Percentiles rank a stretch among this genome's conserved stretches.
These are phyloP conservation scores for Leucoagaricus sp. DNA, from an alignment of 1,284 basidiomycete species.

Conservation along the genomic window DNA sequence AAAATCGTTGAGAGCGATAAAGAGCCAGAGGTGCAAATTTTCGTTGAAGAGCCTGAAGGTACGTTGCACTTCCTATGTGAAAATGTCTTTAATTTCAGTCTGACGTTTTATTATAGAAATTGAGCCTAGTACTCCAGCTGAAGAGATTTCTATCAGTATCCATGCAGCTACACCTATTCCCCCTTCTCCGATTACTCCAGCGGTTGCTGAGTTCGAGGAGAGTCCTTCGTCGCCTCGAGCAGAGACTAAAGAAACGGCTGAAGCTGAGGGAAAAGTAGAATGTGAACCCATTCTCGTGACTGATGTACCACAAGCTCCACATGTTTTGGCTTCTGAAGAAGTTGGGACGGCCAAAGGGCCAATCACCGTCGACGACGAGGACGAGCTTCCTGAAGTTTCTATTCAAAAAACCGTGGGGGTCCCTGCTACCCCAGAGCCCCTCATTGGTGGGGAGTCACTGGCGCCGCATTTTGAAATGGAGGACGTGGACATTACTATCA, in stretches of 20 bases:
- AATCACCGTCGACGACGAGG: neutral
- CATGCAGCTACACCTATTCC: constrained; percentile 2
- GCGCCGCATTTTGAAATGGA: neutral
- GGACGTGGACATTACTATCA: neutral
- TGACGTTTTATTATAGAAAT: neutral
- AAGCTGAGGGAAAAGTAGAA: neutral
- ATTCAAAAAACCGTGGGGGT: no score
- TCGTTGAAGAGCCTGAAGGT: constrained; percentile 8
- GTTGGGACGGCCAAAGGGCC: neutral
- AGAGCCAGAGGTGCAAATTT: constrained; percentile 4
- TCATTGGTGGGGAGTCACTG: neutral
- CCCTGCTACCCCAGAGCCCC: no score
- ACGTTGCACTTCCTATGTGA: neutral
- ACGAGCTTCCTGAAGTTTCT: no score
- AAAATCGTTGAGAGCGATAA: neutral
- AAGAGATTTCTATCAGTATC: constrained; percentile 5
- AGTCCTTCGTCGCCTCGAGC: neutral
- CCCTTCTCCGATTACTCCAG: neutral
- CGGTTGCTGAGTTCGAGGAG: neutral
- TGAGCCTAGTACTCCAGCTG: neutral
- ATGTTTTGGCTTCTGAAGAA: neutral
- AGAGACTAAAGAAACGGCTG: neutral
- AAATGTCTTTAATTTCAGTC: neutral
- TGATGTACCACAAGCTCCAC: neutral
- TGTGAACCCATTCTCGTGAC: neutral